These are phyloP conservation scores for Gillenia trifoliata DNA, from an alignment of 306 rosid genomes.

Conservation along the genomic window DNA sequence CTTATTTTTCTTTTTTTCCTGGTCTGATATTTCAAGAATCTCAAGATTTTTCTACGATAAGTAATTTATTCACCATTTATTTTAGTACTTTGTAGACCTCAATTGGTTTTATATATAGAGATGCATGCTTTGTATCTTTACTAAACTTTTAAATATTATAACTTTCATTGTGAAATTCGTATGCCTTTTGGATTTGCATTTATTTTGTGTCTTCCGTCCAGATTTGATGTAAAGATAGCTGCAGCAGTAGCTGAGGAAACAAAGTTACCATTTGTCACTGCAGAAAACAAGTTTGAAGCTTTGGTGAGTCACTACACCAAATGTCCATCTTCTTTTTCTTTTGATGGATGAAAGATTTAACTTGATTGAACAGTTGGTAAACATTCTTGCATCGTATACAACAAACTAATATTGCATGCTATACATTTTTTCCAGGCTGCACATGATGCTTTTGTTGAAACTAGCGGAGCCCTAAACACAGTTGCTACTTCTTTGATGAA, in stretches of 20 bases:
- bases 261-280: conserved; percentile 78
- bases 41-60: background rate
- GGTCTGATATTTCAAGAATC: background rate
- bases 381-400: conserved; percentile 6
- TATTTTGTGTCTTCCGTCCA: conserved; percentile 18
- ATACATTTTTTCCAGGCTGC: conserved; percentile 68
- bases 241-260: conserved; percentile 94
- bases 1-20: background rate
- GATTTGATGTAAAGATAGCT: conserved; percentile 95
- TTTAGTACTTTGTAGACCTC: background rate
- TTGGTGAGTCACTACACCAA: conserved; percentile 59
- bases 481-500: conserved; percentile 88
- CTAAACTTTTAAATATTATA: background rate
- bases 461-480: conserved; percentile 91
- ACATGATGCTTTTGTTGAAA: conserved; percentile 93
- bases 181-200: background rate
- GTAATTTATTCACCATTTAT: background rate
- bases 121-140: background rate
- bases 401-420: conserved; percentile 17
- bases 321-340: background rate
- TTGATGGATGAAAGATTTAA: background rate
- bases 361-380: conserved; percentile 15
- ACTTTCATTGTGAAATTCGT: background rate
- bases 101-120: background rate
- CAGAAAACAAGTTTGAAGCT: conserved; percentile 99